A percentile compares a stretch with the other conserved stretches of the same genome.
These are phyloP conservation scores for Calonectria montana DNA, from an alignment of 2,329 filamentous ascomycete genomes.

Conservation along the genomic window DNA sequence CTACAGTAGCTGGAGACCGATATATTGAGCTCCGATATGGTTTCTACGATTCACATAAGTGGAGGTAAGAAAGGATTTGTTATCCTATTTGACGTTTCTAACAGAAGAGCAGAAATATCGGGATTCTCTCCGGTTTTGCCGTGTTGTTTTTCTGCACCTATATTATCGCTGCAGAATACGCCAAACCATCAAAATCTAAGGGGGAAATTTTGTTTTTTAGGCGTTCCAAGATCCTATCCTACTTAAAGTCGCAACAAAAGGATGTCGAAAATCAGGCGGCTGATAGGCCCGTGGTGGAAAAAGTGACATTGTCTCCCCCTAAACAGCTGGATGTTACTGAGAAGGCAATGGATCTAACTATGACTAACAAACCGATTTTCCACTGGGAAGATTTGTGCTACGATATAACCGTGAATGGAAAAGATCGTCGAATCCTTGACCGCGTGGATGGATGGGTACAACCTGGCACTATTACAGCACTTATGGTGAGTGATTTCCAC, in stretches of 20 bases:
- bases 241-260: not conserved
- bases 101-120: conserved; percentile 65
- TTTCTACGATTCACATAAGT: not conserved
- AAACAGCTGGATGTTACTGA: not conserved
- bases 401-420: conserved; percentile 75
- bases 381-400: conserved; percentile 79
- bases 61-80: not conserved
- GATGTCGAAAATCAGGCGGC: conserved; percentile 8
- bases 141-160: conserved; percentile 48
- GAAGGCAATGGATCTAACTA: not conserved
- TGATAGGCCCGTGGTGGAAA: not conserved
- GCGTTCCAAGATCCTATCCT: conserved; percentile 17
- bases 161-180: conserved; percentile 60
- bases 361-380: conserved; percentile 52
- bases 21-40: conserved; percentile 2
- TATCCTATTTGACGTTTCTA: conserved; percentile 42
- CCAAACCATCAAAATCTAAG: conserved; percentile 63
- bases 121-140: conserved; percentile 63
- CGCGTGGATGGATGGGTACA: conserved; percentile 81
- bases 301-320: not conserved
- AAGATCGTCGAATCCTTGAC: conserved; percentile 72
- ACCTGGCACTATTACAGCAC: conserved; percentile 75
- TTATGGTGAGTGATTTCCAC: conserved; percentile 56
- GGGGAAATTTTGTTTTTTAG: conserved; percentile 70
- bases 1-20: not conserved